Evolutionary conservation across 2,329 filamentous ascomycete genomes (phyloP).

Genomic region (Fusarium poae): DNA sequence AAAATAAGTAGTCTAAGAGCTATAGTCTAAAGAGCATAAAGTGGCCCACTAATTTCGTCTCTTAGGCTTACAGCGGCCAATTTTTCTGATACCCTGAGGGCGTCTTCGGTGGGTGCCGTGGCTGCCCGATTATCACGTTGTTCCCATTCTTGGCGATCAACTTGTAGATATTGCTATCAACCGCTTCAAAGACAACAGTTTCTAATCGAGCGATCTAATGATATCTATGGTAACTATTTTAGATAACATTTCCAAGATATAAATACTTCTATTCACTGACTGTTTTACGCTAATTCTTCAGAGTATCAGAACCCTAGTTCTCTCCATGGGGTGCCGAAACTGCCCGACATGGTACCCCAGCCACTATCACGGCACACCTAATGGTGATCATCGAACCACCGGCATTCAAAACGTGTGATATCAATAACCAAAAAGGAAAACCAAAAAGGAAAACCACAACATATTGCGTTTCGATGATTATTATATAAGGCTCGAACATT

Average conservation of each 20-base stretch:
- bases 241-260: neutral
- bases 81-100: too few relatives aligned
- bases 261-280: neutral
- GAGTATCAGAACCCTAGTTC: slow-evolving; percentile 1
- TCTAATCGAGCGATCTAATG: neutral
- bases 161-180: neutral
- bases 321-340: slow-evolving; percentile 31
- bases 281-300: slow-evolving; percentile 15
- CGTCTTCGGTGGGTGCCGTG: slow-evolving; percentile 28
- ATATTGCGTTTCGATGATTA: neutral
- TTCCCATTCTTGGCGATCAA: slow-evolving; percentile 9
- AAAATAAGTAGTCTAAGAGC: too few relatives aligned
- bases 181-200: neutral
- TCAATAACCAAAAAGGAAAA: slow-evolving; percentile 1
- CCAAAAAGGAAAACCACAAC: slow-evolving; percentile 18
- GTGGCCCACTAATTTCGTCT: too few relatives aligned
- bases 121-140: slow-evolving; percentile 28
- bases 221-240: neutral
- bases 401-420: slow-evolving; percentile 40
- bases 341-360: slow-evolving; percentile 34
- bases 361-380: slow-evolving; percentile 28
- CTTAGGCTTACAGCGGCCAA: too few relatives aligned
- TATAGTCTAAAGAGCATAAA: too few relatives aligned
- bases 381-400: slow-evolving; percentile 44
- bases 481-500: slow-evolving; percentile 35